Conservation (phyloP, 306 rosid genomes). For the Pachyrhizus erosus region DNA sequence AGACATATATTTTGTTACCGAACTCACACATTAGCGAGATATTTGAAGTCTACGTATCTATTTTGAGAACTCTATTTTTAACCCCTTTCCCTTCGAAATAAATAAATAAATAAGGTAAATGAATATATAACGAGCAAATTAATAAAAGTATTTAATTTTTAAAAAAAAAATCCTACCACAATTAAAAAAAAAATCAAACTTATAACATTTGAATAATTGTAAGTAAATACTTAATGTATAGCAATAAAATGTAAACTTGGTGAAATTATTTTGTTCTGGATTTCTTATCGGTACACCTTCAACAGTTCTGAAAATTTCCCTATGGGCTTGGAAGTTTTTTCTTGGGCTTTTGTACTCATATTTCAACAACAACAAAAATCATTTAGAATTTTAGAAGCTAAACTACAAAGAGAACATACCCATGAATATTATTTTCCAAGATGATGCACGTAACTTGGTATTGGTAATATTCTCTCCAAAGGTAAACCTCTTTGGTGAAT, state of each 20-base stretch:
- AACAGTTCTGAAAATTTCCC: neutral
- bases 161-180: neutral
- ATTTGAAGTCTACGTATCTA: no score
- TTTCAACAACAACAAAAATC: no score
- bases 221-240: neutral
- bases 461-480: neutral
- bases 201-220: neutral
- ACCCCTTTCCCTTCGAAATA: no score
- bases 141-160: no score
- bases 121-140: no score
- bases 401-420: neutral
- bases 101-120: no score
- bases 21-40: no score
- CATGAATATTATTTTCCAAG: slow-evolving; percentile 7
- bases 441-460: neutral
- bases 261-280: neutral
- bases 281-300: neutral
- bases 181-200: neutral
- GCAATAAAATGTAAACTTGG: neutral
- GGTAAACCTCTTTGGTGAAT: neutral
- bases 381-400: neutral
- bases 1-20: no score
- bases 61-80: no score
- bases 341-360: no score
- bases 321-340: no score